Base-by-base conservation (phyloP, 768 basidiomycete species). In the Lactifluus piperatus region DNA sequence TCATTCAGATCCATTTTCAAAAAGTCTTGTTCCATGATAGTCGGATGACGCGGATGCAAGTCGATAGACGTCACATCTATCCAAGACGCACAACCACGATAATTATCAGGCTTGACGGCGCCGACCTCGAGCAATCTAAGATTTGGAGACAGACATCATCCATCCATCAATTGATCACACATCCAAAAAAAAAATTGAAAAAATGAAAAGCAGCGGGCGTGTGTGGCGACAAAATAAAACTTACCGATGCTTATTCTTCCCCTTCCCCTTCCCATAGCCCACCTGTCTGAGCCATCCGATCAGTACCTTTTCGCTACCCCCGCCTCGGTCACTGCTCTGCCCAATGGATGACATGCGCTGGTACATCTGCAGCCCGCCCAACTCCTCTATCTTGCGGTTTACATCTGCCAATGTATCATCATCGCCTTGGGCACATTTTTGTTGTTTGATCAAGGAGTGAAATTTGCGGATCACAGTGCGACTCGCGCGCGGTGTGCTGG, bases 11-110 rank as follows among this genome's bases (percentile, higher is more conserved):
- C 80, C 70, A 93, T 74, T 5, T 78, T 68, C 45, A 95, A 70
- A 66, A 95, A 94, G 68, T 97, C 91, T 69, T 94, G 91, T 68
- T 94, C 84, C n/a, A 75, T 26, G 27, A 97, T 94, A 37, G 75
- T 71, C 0, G 92, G 86, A 70, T 95, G 91, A 46, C 86, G 81
- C 10, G 93, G 88, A 62, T 81, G 84, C 59, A 97, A 73, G 68
- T 97, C 94, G 62, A 95, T 91, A 0, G 91, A 84, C 0, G 77
- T 81, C 29, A 76, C 77, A 18, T 81, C 75, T 52, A 97, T 82
- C 91, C 92, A 95, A 1, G 79, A 71, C 10, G 75, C 69, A 60
- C 82, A 86, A 5, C 76, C 72, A 6, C 71, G 73, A 67, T 88
- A 94, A 70, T 94, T 97, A 65, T 91, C 86, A 10, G 87, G 89